phyloP scores from a whole-genome alignment of 1,284 basidiomycete species.

The Cutaneotrichosporon cavernicola region DNA sequence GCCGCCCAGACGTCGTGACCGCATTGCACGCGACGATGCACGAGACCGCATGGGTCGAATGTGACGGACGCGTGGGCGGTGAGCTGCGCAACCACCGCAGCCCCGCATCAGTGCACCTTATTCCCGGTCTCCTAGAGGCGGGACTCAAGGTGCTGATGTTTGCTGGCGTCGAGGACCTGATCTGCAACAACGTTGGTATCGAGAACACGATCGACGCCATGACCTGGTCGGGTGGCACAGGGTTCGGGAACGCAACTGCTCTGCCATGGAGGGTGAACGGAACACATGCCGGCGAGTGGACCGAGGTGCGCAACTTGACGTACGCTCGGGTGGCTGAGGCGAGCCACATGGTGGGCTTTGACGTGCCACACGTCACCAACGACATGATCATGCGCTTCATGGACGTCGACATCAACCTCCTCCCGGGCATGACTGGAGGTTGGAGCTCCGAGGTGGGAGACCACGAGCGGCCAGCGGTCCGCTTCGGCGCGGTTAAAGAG shows the following conservation, averaged over 20 bases:
- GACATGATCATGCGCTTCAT: slow-evolving; percentile 99
- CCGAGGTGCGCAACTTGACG: slow-evolving; percentile 81
- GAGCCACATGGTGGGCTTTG: slow-evolving; percentile 90
- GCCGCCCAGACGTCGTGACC: slow-evolving; percentile 75
- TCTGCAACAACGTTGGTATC: slow-evolving; percentile 91
- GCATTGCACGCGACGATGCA: slow-evolving; percentile 81
- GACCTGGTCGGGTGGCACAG: slow-evolving; percentile 80
- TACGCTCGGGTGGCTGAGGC: slow-evolving; percentile 83
- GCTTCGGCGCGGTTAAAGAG: slow-evolving; percentile 31
- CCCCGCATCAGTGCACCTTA: slow-evolving; percentile 69
- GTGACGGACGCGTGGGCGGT: slow-evolving; percentile 66
- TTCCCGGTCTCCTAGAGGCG: slow-evolving; percentile 72
- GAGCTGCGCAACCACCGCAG: slow-evolving; percentile 66
- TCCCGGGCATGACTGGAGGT: slow-evolving; percentile 70
- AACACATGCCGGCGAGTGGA: slow-evolving; percentile 84
- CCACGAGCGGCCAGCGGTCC: slow-evolving; percentile 40
- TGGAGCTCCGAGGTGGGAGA: slow-evolving; percentile 46
- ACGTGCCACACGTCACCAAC: slow-evolving; percentile 82
- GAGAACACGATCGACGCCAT: slow-evolving; percentile 80
- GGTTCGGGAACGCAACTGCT: slow-evolving; percentile 71
- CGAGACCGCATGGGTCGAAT: slow-evolving; percentile 85
- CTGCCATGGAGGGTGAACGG: slow-evolving; percentile 77
- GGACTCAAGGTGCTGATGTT: slow-evolving; percentile 86
- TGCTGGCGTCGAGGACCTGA: slow-evolving; percentile 91
- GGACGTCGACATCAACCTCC: slow-evolving; percentile 76